Evolutionary conservation across 2,329 filamentous ascomycete genomes (phyloP).

Genomic region (Penicillium fuscoglaucum): DNA sequence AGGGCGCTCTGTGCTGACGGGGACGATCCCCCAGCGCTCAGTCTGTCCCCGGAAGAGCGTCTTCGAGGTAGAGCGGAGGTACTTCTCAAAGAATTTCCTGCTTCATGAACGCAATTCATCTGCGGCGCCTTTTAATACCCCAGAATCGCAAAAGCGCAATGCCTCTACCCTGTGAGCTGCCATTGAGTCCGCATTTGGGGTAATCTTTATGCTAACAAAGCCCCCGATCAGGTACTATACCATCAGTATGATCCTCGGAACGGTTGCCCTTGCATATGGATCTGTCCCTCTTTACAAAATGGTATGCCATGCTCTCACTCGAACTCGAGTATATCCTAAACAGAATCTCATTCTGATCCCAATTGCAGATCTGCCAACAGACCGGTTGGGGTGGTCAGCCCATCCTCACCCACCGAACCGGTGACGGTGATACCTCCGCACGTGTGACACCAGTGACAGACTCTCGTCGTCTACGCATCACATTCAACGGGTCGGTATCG

Average conservation of each 20-base stretch:
- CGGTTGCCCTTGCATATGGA: constrained; percentile 63
- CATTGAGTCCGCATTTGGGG: neutral
- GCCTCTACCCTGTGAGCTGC: constrained; percentile 53
- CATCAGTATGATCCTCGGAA: constrained; percentile 62
- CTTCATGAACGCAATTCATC: constrained; percentile 30
- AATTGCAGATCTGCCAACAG: constrained; percentile 51
- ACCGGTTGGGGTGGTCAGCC: constrained; percentile 87
- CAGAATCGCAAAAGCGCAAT: constrained; percentile 50
- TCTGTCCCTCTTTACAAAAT: constrained; percentile 69
- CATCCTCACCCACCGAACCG: constrained; percentile 73
- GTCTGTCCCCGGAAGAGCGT: constrained; percentile 17
- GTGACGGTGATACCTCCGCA: constrained; percentile 65
- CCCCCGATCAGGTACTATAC: constrained; percentile 58
- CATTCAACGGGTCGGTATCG: constrained; percentile 92
- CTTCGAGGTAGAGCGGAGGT: constrained; percentile 29
- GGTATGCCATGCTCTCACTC: constrained; percentile 40
- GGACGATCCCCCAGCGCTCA: constrained; percentile 16
- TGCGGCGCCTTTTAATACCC: constrained; percentile 35
- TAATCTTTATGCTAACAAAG: constrained; percentile 4
- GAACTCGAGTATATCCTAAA: neutral
- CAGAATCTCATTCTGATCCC: neutral
- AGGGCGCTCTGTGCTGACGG: constrained; percentile 23
- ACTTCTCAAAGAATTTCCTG: constrained; percentile 36
- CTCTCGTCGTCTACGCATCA: constrained; percentile 85
- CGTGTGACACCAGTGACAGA: constrained; percentile 78